phyloP scores from a whole-genome alignment of 2,329 filamentous ascomycete genomes.

The Lizonia empirigonia region DNA sequence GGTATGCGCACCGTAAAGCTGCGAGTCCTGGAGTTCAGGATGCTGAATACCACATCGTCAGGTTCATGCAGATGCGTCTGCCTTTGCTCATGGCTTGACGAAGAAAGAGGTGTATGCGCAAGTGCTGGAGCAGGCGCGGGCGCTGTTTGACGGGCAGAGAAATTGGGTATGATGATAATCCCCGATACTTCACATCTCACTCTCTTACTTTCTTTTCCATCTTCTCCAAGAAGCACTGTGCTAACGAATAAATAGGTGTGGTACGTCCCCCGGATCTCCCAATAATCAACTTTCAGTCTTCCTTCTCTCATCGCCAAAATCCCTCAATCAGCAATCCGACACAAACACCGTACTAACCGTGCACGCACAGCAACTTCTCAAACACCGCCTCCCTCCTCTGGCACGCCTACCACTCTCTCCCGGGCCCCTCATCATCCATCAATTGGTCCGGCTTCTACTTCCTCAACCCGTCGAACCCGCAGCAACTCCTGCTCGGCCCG shows the following conservation, averaged over 20 bases:
- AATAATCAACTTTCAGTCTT: background rate
- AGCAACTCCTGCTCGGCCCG: slow-evolving; percentile 74
- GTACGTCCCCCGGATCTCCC: slow-evolving; percentile 5
- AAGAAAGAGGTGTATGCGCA: slow-evolving; percentile 78
- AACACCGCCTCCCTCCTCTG: slow-evolving; percentile 78
- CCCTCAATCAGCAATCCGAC: background rate
- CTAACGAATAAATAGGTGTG: slow-evolving; percentile 10
- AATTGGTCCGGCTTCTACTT: slow-evolving; percentile 75
- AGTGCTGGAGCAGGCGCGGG: slow-evolving; percentile 71
- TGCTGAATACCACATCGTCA: slow-evolving; percentile 20
- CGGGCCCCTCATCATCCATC: slow-evolving; percentile 66
- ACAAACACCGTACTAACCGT: background rate
- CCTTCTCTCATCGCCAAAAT: background rate
- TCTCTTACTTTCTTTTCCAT: no score
- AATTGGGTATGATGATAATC: slow-evolving; percentile 74
- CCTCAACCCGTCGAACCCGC: slow-evolving; percentile 43
- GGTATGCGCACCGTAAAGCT: slow-evolving; percentile 20
- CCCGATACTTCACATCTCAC: no score
- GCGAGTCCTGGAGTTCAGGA: slow-evolving; percentile 17
- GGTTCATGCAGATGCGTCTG: slow-evolving; percentile 82
- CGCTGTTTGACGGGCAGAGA: slow-evolving; percentile 72
- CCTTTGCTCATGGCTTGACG: slow-evolving; percentile 68
- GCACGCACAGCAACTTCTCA: slow-evolving; percentile 63
- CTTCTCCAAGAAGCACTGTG: background rate
- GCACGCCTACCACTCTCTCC: slow-evolving; percentile 78